A percentile compares a stretch with the other conserved stretches of the same genome.
Conservation (phyloP, 352 stramenopile genomes). For the Globisporangium middletonii region DNA sequence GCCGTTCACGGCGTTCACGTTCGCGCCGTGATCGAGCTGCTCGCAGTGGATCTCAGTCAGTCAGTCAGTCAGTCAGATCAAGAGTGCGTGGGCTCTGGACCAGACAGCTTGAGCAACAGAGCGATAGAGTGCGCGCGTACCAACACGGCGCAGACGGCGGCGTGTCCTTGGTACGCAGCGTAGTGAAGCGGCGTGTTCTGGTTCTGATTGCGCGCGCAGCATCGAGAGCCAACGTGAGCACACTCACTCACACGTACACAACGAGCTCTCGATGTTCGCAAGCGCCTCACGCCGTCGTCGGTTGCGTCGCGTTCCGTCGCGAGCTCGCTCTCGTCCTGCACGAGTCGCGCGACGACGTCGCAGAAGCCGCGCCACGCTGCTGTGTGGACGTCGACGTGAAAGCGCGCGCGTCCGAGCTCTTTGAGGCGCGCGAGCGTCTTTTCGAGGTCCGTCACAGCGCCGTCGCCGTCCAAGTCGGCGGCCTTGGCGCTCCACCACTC, state of each 20-base stretch:
- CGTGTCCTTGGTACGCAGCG: slow-evolving; percentile 61
- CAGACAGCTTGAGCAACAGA: neutral
- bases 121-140: slow-evolving; percentile 16
- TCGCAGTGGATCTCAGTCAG: neutral
- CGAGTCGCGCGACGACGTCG: slow-evolving; percentile 37
- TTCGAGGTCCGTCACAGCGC: slow-evolving; percentile 33
- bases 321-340: slow-evolving; percentile 35
- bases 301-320: slow-evolving; percentile 34
- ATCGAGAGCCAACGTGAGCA: neutral
- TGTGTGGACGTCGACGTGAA: slow-evolving; percentile 61
- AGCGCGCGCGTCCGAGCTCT: slow-evolving; percentile 43
- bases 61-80: neutral
- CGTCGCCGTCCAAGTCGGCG: slow-evolving; percentile 33
- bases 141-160: slow-evolving; percentile 29
- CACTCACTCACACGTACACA: neutral
- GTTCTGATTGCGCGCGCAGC: slow-evolving; percentile 19
- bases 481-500: slow-evolving; percentile 43
- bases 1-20: slow-evolving; percentile 46
- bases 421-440: slow-evolving; percentile 45
- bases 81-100: neutral
- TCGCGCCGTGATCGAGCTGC: slow-evolving; percentile 42
- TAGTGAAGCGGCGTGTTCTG: slow-evolving; percentile 70
- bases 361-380: slow-evolving; percentile 44
- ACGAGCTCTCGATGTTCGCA: neutral
- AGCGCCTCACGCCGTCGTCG: slow-evolving; percentile 40